Evolutionary conservation across 495 filamentous ascomycete genomes (phyloP).

Genomic region (Bacidia gigantensis): DNA sequence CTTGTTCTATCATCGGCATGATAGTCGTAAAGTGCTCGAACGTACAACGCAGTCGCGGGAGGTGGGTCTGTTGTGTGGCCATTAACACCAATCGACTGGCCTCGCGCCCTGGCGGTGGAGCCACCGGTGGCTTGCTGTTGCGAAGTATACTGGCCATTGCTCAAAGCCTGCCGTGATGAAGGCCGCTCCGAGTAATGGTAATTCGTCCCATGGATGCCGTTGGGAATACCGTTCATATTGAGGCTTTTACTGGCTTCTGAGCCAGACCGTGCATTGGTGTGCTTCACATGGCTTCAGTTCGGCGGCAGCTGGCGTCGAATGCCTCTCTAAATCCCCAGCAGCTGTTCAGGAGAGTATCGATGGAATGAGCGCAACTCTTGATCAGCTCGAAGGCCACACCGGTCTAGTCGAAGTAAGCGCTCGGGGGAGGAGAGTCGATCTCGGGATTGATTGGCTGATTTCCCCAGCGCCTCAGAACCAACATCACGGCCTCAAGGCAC

Average conservation of each 20-base stretch:
- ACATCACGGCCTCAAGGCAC: neutral
- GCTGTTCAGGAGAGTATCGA: neutral
- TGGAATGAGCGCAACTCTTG: neutral
- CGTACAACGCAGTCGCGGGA: constrained; percentile 69
- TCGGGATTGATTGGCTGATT: neutral
- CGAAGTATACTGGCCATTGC: constrained; percentile 16
- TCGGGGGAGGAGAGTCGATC: neutral
- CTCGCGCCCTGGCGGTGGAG: constrained; percentile 16
- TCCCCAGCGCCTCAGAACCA: neutral
- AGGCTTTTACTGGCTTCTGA: neutral
- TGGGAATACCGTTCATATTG: constrained; percentile 9
- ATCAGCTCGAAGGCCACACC: neutral
- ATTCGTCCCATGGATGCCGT: constrained; percentile 25
- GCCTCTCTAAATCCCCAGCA: neutral
- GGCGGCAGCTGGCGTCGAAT: neutral
- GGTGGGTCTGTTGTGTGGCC: constrained; percentile 53
- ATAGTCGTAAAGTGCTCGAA: constrained; percentile 94
- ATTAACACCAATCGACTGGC: constrained; percentile 42
- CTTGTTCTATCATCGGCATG: constrained; percentile 93
- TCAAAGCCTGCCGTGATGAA: constrained; percentile 17
- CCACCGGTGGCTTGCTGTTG: constrained; percentile 10
- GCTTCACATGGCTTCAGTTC: neutral
- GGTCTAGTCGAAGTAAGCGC: neutral
- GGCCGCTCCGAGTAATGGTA: constrained; percentile 35
- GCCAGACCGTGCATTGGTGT: neutral